Evolutionary conservation across 2,329 filamentous ascomycete species (phyloP).

Genomic region (Mariannaea sp.): DNA sequence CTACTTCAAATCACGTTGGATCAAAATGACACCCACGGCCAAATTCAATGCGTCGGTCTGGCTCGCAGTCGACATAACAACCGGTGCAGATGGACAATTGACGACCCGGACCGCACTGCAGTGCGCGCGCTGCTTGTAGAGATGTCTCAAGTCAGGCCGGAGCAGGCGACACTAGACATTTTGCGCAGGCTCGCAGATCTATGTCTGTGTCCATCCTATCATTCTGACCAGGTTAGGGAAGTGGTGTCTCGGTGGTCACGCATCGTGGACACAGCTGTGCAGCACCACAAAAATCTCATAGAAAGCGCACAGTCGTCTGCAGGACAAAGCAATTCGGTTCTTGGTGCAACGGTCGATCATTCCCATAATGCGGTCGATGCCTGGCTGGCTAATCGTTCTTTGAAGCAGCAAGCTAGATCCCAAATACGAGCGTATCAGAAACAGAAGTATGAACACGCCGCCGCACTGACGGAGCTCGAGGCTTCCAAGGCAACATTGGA

Average conservation of each 20-base stretch:
- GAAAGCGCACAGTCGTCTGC: background rate
- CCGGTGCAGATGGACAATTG: constrained; percentile 5
- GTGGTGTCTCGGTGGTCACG: background rate
- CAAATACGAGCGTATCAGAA: background rate
- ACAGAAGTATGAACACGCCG: background rate
- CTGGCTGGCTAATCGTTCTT: background rate
- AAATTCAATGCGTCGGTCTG: constrained; percentile 3
- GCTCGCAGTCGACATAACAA: constrained; percentile 1
- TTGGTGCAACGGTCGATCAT: too few species aligned
- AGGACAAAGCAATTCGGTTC: too few species aligned
- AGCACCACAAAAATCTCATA: constrained; percentile 1
- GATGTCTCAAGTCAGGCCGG: background rate
- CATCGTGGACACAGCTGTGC: background rate
- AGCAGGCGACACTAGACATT: background rate
- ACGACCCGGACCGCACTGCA: background rate
- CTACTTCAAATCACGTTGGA: background rate
- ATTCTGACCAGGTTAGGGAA: background rate
- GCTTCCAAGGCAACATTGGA: background rate
- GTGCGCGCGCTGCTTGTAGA: background rate
- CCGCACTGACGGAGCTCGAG: background rate
- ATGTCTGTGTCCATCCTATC: constrained; percentile 1
- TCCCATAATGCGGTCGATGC: background rate
- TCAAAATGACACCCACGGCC: background rate
- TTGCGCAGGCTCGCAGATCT: background rate
- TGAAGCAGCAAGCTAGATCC: background rate